Conservation (phyloP, 345 rosid species). For the Theobroma cacao region DNA sequence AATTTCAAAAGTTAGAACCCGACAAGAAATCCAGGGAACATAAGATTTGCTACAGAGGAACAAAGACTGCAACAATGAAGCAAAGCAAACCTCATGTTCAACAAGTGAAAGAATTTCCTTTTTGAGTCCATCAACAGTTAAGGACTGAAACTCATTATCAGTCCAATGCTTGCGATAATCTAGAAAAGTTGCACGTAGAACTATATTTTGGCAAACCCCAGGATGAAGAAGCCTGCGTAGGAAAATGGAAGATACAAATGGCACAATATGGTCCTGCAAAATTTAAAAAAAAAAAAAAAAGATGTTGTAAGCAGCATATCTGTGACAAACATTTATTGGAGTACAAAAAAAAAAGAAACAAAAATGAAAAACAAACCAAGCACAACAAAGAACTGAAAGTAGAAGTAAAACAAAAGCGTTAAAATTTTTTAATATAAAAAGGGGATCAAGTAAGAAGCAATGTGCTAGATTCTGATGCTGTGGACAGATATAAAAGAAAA, state of each 20-base stretch:
- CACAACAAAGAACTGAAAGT: not conserved
- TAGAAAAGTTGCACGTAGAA: slow-evolving; percentile 65
- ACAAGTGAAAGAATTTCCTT: slow-evolving; percentile 73
- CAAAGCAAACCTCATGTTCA: slow-evolving; percentile 68
- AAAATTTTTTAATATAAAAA: not conserved
- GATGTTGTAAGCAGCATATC: slow-evolving; percentile 5
- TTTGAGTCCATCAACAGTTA: slow-evolving; percentile 75
- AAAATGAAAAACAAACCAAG: not conserved
- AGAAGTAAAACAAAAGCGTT: not conserved
- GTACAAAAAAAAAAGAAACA: not conserved
- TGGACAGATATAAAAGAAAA: not conserved
- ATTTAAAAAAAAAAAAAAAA: slow-evolving; percentile 15
- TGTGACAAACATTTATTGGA: not conserved
- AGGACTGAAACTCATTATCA: slow-evolving; percentile 75
- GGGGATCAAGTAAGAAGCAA: not conserved
- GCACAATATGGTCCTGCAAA: slow-evolving; percentile 71
- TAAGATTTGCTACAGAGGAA: not conserved
- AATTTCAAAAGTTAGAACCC: slow-evolving; percentile 17
- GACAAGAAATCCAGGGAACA: not conserved
- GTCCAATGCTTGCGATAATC: slow-evolving; percentile 78
- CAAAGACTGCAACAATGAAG: slow-evolving; percentile 12
- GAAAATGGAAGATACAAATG: slow-evolving; percentile 79
- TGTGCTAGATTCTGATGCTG: not conserved
- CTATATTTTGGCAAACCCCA: slow-evolving; percentile 59
- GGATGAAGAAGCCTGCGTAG: slow-evolving; percentile 79